A percentile compares a stretch with the other conserved stretches of the same genome.
Evolutionary conservation across 441 rosid species (phyloP).

Genomic region (Lagerstroemia fauriei): DNA sequence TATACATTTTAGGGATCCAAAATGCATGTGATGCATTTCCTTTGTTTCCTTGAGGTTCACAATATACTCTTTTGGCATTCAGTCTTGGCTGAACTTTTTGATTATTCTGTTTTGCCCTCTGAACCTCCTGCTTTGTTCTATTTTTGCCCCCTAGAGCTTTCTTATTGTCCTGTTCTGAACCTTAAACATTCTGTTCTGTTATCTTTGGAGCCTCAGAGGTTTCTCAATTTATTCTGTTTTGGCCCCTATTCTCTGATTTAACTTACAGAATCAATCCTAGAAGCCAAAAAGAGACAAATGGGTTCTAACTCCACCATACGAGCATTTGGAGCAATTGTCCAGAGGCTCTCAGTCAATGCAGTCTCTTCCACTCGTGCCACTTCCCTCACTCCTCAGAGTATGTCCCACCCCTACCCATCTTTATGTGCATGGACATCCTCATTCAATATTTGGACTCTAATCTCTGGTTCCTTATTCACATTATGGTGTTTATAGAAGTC

Average conservation of each 20-base stretch:
- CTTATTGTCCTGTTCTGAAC: not conserved
- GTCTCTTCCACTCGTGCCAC: slow-evolving; percentile 37
- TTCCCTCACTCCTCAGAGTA: slow-evolving; percentile 27
- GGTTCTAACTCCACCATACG: slow-evolving; percentile 46
- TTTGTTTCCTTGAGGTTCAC: no score
- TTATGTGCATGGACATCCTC: not conserved
- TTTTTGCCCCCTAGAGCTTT: not conserved
- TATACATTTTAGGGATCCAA: no score
- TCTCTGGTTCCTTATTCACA: not conserved
- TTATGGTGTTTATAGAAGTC: not conserved
- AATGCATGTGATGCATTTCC: no score
- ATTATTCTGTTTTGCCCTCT: not conserved
- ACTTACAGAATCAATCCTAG: not conserved
- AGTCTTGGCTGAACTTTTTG: not conserved
- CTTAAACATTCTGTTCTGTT: not conserved
- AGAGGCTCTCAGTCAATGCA: slow-evolving; percentile 46
- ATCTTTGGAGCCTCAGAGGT: not conserved
- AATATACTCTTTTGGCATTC: no score
- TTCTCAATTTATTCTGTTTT: not conserved
- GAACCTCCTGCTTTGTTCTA: not conserved
- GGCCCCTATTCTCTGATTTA: no score
- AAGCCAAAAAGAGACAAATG: slow-evolving; percentile 26
- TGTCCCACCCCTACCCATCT: not conserved
- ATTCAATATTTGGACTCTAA: not conserved
- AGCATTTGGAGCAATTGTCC: slow-evolving; percentile 47